Base-by-base conservation (phyloP, 2,329 filamentous ascomycete genomes). In the Cladobotryum protrusum region DNA sequence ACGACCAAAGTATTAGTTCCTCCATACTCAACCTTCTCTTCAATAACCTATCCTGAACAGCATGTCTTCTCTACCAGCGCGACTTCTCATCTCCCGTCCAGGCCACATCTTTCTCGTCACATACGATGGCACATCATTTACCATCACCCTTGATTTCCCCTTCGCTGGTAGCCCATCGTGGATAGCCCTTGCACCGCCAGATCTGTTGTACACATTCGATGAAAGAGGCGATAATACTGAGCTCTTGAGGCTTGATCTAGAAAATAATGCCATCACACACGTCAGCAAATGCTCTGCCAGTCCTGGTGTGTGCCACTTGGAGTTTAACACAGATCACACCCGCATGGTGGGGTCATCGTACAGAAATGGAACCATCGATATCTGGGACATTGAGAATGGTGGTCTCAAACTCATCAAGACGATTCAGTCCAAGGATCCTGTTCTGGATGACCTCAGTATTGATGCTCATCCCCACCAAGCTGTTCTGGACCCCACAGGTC, bases 381-480 rank as follows among this genome's bases (percentile, higher is more conserved):
- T 77, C 42, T 78, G 71, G 71, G 68, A 77, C 57, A 61, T 68
- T 13, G 61, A 62, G 14, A 59, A 65, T 35, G 64, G 62, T 29
- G 63, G 54, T 3, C 61, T 71, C 5, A 63, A 66, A 55, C 61
- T 71, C 7, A 12, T 73, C 34, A 74, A 71, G 62, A 64, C 64
- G n/a, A 56, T 75, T 52, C 57, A 55, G 2, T 63, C 72, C 2
- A 58, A 58, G 13, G 36, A 50, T 3, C n/a, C 48, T 14, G 37
- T 36, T 4, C 5, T 46, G 2, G 48, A 50, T 20, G 48, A 36
- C 3, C 3, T 15, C n/a, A 67, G 61, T 34, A 67, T 68, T 4
- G 65, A 66, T 32, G 56, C 64, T 33, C 67, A 72, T 47, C 71
- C 76, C 18, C 76, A 79, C 58, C 72, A 79, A 61, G 65, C 70